phyloP scores from a whole-genome alignment of 176 grass and related monocot species.

The Carex cristatella region DNA sequence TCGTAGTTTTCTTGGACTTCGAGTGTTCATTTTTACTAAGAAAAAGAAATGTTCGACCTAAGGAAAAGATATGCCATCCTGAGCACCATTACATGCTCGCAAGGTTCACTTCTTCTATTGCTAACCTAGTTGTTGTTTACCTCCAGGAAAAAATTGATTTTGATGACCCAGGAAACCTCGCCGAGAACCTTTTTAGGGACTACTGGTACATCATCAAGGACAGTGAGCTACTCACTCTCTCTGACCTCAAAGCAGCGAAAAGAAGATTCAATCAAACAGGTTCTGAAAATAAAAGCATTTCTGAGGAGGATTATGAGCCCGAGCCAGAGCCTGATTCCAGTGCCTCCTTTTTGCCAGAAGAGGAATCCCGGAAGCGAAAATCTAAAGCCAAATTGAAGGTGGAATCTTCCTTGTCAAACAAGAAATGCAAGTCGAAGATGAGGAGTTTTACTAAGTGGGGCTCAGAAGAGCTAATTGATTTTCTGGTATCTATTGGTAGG shows the following conservation, averaged over 20 bases:
- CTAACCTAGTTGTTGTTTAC: conserved; percentile 19
- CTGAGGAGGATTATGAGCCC: conserved; percentile 33
- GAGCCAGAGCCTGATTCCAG: conserved; percentile 22
- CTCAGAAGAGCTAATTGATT: conserved; percentile 56
- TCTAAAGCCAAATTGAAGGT: background rate
- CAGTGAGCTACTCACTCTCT: conserved; percentile 43
- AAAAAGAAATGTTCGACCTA: background rate
- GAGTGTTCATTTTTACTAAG: background rate
- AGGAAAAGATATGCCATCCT: conserved; percentile 23
- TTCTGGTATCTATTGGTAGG: conserved; percentile 56
- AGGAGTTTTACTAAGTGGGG: conserved; percentile 68
- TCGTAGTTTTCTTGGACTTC: background rate
- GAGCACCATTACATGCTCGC: background rate
- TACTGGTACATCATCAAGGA: conserved; percentile 76
- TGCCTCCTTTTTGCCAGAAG: conserved; percentile 27
- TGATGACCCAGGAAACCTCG: conserved; percentile 17
- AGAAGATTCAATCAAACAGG: conserved; percentile 36
- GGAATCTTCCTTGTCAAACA: conserved; percentile 22
- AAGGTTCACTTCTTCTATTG: conserved; percentile 6
- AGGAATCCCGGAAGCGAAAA: conserved; percentile 34
- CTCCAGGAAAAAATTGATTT: conserved; percentile 42
- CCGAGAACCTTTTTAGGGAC: conserved; percentile 61
- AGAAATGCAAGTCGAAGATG: conserved; percentile 46
- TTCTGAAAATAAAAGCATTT: conserved; percentile 24
- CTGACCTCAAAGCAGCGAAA: conserved; percentile 52